Evolutionary conservation across 2,329 filamentous ascomycete genomes (phyloP).

Genomic region (Phaeosphaeriaceae sp.): DNA sequence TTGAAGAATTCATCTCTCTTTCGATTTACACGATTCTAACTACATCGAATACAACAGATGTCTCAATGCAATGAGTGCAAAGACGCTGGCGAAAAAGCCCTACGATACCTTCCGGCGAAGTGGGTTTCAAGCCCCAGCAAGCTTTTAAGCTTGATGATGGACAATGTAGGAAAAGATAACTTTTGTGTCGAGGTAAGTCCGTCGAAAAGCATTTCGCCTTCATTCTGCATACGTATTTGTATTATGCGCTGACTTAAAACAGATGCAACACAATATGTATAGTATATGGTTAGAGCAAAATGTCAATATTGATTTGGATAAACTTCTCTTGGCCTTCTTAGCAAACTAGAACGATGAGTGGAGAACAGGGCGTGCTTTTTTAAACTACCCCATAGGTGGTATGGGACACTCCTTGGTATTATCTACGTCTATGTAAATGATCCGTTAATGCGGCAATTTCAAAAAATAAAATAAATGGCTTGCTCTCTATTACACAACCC

Average conservation of each 20-base stretch:
- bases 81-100: not conserved
- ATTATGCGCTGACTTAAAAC: not conserved
- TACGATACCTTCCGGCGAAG: not conserved
- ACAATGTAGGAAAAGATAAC: not conserved
- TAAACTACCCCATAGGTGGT: too few species aligned
- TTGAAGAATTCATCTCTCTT: too few species aligned
- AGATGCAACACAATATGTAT: constrained; percentile 4
- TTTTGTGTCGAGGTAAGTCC: not conserved
- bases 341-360: too few species aligned
- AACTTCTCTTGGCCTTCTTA: too few species aligned
- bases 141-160: not conserved
- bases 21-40: too few species aligned
- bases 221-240: not conserved
- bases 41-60: not conserved
- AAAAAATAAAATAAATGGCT: too few species aligned
- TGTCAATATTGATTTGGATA: not conserved
- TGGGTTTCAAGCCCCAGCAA: not conserved
- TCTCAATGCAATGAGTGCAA: not conserved
- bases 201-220: not conserved
- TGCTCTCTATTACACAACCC: too few species aligned
- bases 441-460: too few species aligned
- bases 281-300: not conserved
- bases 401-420: too few species aligned
- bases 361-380: too few species aligned
- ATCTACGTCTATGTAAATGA: too few species aligned